Percentiles rank a stretch among this genome's conserved stretches.
phyloP scores from a whole-genome alignment of 345 rosid species.

The Aethionema arabicum region DNA sequence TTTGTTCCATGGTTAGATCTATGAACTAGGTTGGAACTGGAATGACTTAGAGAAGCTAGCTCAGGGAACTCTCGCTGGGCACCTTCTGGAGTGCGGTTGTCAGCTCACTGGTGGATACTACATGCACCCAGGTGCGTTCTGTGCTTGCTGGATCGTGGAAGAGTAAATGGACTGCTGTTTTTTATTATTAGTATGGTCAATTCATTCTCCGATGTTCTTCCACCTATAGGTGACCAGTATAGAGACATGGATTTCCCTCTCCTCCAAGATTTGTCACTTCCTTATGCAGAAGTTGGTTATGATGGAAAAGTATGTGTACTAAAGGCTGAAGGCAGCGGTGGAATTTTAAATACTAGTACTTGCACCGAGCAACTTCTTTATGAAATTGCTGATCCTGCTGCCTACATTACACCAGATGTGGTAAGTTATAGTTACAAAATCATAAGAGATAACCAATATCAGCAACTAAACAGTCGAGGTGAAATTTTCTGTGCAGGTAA shows the following conservation, averaged over 20 bases:
- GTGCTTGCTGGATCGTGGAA: conserved; percentile 12
- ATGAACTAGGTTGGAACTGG: conserved; percentile 96
- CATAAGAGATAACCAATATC: conserved; percentile 12
- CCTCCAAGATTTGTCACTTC: conserved; percentile 81
- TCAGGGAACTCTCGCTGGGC: conserved; percentile 89
- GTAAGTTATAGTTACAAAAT: conserved; percentile 41
- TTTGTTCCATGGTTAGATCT: conserved; percentile 49
- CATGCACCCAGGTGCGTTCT: conserved; percentile 86
- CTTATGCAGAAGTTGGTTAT: conserved; percentile 68
- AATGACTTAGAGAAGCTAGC: conserved; percentile 72
- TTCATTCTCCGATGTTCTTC: conserved; percentile 26
- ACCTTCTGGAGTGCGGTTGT: conserved; percentile 93
- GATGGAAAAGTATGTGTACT: conserved; percentile 61
- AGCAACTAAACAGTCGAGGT: conserved; percentile 9
- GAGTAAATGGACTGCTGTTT: background rate
- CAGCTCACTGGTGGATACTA: conserved; percentile 98
- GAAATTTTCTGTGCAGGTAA: conserved; percentile 47
- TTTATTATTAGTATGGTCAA: conserved; percentile 2
- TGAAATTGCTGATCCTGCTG: conserved; percentile 81
- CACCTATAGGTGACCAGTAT: conserved; percentile 57
- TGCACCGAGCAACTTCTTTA: conserved; percentile 92
- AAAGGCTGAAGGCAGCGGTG: conserved; percentile 78
- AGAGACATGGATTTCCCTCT: conserved; percentile 55
- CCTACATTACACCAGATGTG: conserved; percentile 94
- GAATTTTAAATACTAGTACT: conserved; percentile 64